Evolutionary conservation across 176 grass and related monocot species (phyloP).

Genomic region (Raddia guianensis): DNA sequence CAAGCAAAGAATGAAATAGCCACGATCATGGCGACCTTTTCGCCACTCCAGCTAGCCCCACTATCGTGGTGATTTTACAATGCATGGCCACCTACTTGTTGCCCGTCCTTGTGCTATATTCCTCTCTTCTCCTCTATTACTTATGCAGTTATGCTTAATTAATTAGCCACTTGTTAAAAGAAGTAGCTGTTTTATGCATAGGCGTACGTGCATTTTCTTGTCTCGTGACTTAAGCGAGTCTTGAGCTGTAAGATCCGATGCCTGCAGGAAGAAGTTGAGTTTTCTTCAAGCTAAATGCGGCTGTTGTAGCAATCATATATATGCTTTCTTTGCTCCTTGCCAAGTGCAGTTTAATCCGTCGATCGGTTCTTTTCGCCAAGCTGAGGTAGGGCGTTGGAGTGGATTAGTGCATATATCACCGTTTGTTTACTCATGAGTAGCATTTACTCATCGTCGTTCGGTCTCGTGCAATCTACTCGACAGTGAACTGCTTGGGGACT

Average conservation of each 20-base stretch:
- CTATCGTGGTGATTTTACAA: neutral
- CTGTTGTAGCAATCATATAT: neutral
- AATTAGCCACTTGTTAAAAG: too few species aligned
- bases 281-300: conserved; percentile 11
- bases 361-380: neutral
- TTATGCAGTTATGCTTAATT: neutral
- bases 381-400: neutral
- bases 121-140: neutral
- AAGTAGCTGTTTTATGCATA: neutral
- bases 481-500: neutral
- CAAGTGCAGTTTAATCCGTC: neutral
- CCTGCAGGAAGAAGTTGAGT: neutral
- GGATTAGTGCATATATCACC: neutral
- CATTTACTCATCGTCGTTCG: neutral
- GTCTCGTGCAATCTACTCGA: neutral
- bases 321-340: neutral
- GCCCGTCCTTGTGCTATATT: neutral
- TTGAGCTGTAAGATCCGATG: neutral
- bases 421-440: neutral
- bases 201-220: neutral
- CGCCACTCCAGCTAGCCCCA: neutral
- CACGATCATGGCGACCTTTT: conserved; percentile 19
- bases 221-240: neutral
- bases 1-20: conserved; percentile 39
- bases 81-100: neutral